A percentile compares a stretch with the other conserved stretches of the same genome.
Conservation (phyloP, 495 filamentous ascomycete species). For the Bacidia rubella region DNA sequence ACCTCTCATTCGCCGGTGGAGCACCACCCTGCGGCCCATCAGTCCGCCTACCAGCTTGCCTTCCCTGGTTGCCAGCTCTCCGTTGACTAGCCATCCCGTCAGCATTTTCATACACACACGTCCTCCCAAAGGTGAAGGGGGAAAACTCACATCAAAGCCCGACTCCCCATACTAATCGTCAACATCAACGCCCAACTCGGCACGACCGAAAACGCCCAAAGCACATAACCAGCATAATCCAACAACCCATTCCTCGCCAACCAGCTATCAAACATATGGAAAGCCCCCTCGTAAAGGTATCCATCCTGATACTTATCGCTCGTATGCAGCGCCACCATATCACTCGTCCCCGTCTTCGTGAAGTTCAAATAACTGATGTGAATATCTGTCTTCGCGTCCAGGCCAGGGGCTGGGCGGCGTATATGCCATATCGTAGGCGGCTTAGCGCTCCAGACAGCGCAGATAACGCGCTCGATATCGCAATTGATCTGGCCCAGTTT, state of each 20-base stretch:
- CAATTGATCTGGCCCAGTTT: constrained; percentile 65
- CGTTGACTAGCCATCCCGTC: background rate
- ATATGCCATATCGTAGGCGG: constrained; percentile 62
- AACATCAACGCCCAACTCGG: constrained; percentile 73
- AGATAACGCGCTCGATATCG: constrained; percentile 64
- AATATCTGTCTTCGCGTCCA: constrained; percentile 30
- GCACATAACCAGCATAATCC: constrained; percentile 53
- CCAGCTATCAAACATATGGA: constrained; percentile 69
- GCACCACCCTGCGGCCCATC: background rate
- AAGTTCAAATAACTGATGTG: constrained; percentile 48
- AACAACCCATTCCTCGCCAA: constrained; percentile 51
- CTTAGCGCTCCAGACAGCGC: constrained; percentile 64
- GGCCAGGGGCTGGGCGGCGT: constrained; percentile 47
- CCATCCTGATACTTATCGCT: constrained; percentile 44
- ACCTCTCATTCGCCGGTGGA: background rate
- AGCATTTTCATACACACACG: background rate
- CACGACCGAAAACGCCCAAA: constrained; percentile 42
- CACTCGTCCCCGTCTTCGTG: constrained; percentile 48
- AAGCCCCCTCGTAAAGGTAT: constrained; percentile 51
- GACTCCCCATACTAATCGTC: constrained; percentile 63
- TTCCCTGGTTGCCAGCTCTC: background rate
- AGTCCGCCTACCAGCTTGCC: background rate
- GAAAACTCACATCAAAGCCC: constrained; percentile 69
- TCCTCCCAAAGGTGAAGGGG: background rate
- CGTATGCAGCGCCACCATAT: constrained; percentile 48